Percentiles rank a stretch among this genome's conserved stretches.
phyloP scores from a whole-genome alignment of 169 alveolate genomes.

The Plasmodium blacklocki region DNA sequence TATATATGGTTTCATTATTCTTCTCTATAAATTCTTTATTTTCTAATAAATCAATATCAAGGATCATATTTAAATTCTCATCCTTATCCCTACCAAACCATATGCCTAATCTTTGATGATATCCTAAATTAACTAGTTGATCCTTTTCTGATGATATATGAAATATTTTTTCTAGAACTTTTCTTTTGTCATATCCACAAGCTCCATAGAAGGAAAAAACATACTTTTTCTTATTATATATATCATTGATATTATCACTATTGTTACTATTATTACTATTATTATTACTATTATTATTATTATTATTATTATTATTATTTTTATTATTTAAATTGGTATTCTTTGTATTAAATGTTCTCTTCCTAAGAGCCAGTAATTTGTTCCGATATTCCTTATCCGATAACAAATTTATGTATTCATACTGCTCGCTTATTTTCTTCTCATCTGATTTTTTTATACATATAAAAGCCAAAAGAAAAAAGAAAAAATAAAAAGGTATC shows the following conservation, averaged over 20 bases:
- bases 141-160: constrained; percentile 8
- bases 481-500: constrained; percentile 19
- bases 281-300: neutral
- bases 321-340: neutral
- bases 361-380: constrained; percentile 20
- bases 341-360: neutral
- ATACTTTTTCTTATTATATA: constrained; percentile 21
- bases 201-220: constrained; percentile 55
- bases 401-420: constrained; percentile 63
- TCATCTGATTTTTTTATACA: constrained; percentile 32
- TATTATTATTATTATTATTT: constrained; percentile 20
- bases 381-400: constrained; percentile 33
- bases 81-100: constrained; percentile 55
- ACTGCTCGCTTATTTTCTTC: constrained; percentile 16
- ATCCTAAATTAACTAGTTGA: constrained; percentile 37
- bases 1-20: constrained; percentile 7
- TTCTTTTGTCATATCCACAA: constrained; percentile 28
- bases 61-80: constrained; percentile 36
- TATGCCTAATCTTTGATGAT: constrained; percentile 44
- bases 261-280: constrained; percentile 1
- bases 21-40: constrained; percentile 31
- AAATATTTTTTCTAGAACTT: constrained; percentile 31
- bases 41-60: constrained; percentile 49
- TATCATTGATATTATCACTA: neutral
- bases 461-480: constrained; percentile 17